Conservation (phyloP, 306 rosid genomes). For the Hylodesmum podocarpum region DNA sequence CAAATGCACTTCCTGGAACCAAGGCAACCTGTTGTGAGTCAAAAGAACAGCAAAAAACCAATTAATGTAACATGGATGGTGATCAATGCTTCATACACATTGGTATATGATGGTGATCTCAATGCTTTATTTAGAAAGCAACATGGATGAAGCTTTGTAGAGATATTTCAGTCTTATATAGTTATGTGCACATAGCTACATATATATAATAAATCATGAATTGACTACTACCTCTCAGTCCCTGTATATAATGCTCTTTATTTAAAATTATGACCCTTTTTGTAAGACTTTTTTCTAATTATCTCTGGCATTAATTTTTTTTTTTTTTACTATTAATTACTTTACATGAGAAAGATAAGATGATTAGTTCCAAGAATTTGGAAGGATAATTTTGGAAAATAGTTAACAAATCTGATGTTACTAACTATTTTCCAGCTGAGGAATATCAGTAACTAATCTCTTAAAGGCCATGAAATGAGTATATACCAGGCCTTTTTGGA, state of each 20-base stretch:
- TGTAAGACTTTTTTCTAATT: too few relatives aligned
- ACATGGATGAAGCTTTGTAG: not conserved
- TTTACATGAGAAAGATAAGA: too few relatives aligned
- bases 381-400: too few relatives aligned
- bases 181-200: not conserved
- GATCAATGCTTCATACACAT: not conserved
- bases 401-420: too few relatives aligned
- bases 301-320: too few relatives aligned
- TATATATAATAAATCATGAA: not conserved
- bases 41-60: constrained; percentile 8
- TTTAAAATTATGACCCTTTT: too few relatives aligned
- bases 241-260: too few relatives aligned
- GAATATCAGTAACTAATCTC: not conserved
- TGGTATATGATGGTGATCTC: not conserved
- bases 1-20: constrained; percentile 85
- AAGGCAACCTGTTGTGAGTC: constrained; percentile 65
- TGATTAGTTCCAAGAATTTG: too few relatives aligned
- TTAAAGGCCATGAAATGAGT: not conserved
- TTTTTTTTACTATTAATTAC: too few relatives aligned
- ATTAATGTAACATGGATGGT: not conserved
- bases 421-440: not conserved
- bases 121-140: not conserved
- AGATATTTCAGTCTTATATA: not conserved
- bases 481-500: constrained; percentile 81
- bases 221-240: too few relatives aligned